Percentiles rank a stretch among this genome's conserved stretches.
Evolutionary conservation across 1,139 yeast species (phyloP).

Genomic region (Lodderomyces orthopsilosis): DNA sequence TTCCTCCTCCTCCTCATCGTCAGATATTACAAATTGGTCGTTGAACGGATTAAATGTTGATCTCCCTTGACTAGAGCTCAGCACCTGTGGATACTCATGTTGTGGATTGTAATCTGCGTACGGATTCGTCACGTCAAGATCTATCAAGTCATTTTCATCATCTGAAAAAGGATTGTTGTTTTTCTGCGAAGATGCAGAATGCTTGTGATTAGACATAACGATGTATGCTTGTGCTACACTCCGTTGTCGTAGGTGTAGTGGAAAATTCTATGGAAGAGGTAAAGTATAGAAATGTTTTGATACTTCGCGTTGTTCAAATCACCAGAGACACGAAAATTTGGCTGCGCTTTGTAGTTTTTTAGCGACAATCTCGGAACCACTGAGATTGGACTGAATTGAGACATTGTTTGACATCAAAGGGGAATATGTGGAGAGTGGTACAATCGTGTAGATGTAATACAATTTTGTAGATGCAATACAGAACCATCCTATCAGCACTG

Average conservation of each 20-base stretch:
- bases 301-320: neutral
- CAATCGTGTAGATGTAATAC: no score
- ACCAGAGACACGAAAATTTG: neutral
- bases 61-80: conserved; percentile 4
- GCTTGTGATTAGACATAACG: neutral
- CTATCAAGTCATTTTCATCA: conserved; percentile 27
- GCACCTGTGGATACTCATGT: conserved; percentile 11
- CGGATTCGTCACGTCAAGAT: conserved; percentile 24
- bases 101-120: conserved; percentile 14
- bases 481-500: no score
- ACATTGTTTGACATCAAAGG: no score
- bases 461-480: no score
- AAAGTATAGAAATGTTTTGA: neutral
- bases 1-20: conserved; percentile 19
- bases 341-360: no score
- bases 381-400: no score
- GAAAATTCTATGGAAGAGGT: neutral
- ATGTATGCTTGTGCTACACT: neutral
- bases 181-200: neutral
- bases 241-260: neutral
- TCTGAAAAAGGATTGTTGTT: conserved; percentile 23
- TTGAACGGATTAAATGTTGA: conserved; percentile 13
- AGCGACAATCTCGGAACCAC: no score
- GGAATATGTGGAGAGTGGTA: no score
- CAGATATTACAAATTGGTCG: conserved; percentile 35